These are phyloP conservation scores for Jatropha curcas DNA, from an alignment of 345 rosid species.

Conservation along the genomic window DNA sequence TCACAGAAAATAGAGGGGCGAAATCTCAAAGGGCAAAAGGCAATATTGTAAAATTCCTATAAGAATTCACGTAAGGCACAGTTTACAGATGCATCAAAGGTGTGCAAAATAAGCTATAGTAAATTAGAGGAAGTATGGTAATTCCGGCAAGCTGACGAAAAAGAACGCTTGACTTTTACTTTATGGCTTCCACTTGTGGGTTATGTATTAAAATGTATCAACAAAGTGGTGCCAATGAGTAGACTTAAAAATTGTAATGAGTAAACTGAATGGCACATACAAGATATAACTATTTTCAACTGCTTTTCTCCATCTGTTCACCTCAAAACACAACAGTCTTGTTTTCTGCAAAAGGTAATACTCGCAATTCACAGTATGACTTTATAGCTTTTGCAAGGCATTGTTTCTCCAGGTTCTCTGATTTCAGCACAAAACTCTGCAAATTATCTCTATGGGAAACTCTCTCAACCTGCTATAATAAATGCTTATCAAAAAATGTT, in stretches of 20 bases:
- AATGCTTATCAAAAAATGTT: constrained; percentile 7
- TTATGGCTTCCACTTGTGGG: not conserved
- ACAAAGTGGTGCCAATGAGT: not conserved
- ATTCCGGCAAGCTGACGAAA: not conserved
- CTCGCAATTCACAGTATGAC: constrained; percentile 86
- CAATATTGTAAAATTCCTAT: not conserved
- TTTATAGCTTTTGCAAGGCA: constrained; percentile 79
- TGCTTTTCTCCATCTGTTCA: not conserved
- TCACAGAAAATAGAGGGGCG: not conserved
- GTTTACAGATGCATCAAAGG: not conserved
- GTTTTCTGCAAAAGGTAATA: constrained; percentile 64
- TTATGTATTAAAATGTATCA: not conserved
- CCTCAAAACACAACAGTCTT: constrained; percentile 76
- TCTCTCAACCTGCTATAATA: constrained; percentile 75
- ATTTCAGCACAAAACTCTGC: constrained; percentile 78
- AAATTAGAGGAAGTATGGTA: not conserved
- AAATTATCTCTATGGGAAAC: constrained; percentile 89
- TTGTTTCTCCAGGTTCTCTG: constrained; percentile 88
- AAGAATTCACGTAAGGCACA: not conserved
- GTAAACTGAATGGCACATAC: not conserved
- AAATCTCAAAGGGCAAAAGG: not conserved
- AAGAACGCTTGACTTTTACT: not conserved
- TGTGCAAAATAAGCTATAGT: not conserved
- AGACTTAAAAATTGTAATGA: not conserved
- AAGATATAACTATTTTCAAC: not conserved